Evolutionary conservation across 1,284 basidiomycete species (phyloP).

Genomic region (Chalciporus sp.): DNA sequence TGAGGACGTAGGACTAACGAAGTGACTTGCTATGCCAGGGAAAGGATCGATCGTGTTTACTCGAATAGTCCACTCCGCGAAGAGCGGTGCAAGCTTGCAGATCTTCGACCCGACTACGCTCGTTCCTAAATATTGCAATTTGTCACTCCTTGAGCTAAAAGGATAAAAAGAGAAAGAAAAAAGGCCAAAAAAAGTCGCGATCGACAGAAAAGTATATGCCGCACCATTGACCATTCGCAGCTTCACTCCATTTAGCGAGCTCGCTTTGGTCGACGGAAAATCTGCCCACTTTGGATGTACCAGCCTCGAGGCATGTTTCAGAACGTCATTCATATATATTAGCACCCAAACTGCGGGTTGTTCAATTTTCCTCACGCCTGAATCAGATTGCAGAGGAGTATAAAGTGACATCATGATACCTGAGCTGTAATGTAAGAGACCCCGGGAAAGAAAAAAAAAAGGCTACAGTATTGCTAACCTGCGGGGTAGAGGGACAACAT

Average conservation of each 20-base stretch:
- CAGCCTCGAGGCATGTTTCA: no score
- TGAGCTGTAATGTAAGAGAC: slow-evolving; percentile 26
- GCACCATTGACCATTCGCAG: neutral
- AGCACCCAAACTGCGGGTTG: neutral
- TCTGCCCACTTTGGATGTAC: neutral
- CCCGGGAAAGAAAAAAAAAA: slow-evolving; percentile 1
- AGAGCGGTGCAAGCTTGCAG: neutral
- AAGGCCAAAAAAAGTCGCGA: neutral
- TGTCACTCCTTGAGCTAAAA: neutral
- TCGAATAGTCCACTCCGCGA: slow-evolving; percentile 30
- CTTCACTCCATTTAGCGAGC: neutral
- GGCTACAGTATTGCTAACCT: slow-evolving; percentile 18
- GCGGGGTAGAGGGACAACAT: slow-evolving; percentile 15
- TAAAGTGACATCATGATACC: slow-evolving; percentile 24
- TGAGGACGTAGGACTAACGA: neutral
- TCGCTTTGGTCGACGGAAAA: neutral
- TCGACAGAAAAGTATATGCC: slow-evolving; percentile 13
- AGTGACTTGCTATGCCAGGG: neutral
- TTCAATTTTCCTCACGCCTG: neutral
- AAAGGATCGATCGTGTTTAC: slow-evolving; percentile 13
- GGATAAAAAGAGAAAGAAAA: neutral
- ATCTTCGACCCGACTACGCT: neutral
- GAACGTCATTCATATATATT: no score
- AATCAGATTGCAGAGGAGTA: slow-evolving; percentile 14
- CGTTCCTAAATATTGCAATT: slow-evolving; percentile 8